Percentiles rank a stretch among this genome's conserved stretches.
phyloP scores from a whole-genome alignment of 1,284 basidiomycete species.

The Mycena citricolor region DNA sequence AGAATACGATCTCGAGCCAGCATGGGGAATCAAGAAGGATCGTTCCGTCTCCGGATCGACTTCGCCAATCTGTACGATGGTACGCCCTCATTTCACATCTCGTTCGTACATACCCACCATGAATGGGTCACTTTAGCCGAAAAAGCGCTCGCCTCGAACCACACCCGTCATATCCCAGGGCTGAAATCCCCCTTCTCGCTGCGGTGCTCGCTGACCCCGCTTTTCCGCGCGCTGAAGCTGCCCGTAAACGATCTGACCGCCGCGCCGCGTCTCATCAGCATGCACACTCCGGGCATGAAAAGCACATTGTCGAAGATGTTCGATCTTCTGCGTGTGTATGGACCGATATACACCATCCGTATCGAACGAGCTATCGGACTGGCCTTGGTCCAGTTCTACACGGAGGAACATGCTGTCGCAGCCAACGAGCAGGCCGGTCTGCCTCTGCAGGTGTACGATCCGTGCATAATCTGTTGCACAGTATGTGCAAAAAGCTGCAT shows the following conservation, averaged over 20 bases:
- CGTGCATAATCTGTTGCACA: not conserved
- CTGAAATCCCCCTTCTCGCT: constrained; percentile 11
- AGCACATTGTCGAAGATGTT: constrained; percentile 1
- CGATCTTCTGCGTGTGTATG: not conserved
- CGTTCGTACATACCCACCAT: not conserved
- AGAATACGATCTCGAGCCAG: constrained; percentile 10
- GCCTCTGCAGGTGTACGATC: not conserved
- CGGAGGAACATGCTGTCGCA: not conserved
- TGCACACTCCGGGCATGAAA: constrained; percentile 9
- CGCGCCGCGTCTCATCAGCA: no score
- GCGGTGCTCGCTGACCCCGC: not conserved
- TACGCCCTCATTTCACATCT: not conserved
- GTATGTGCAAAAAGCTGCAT: not conserved
- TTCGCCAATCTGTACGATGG: constrained; percentile 14
- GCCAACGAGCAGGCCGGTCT: not conserved
- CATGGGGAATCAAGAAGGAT: constrained; percentile 5
- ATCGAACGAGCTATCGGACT: not conserved
- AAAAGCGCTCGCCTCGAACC: constrained; percentile 22
- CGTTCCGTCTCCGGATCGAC: constrained; percentile 9
- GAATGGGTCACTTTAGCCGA: constrained; percentile 17
- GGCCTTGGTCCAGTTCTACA: constrained; percentile 1
- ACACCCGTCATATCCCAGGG: constrained; percentile 11
- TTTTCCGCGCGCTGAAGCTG: not conserved
- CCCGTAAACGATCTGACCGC: no score
- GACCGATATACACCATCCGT: not conserved